Percentiles rank a stretch among this genome's conserved stretches.
phyloP scores from a whole-genome alignment of 179 eudicot species.

The Silene noctiflora region DNA sequence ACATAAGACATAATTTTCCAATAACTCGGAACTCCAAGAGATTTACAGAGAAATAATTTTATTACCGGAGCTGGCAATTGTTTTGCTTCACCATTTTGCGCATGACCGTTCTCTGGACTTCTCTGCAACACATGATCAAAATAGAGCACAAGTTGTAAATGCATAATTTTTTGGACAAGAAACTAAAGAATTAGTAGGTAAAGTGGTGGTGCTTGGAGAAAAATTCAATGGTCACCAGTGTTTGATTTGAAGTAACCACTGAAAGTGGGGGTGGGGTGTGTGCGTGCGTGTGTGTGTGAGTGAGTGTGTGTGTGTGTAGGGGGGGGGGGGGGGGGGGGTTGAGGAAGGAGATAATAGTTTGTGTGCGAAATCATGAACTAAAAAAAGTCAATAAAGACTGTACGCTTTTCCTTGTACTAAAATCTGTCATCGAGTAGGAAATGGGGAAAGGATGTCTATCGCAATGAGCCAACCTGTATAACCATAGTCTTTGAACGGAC shows the following conservation, averaged over 20 bases:
- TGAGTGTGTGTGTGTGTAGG: too few relatives aligned
- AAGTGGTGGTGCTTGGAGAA: neutral
- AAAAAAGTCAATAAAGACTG: neutral
- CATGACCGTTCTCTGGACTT: constrained; percentile 74
- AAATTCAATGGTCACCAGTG: too few relatives aligned
- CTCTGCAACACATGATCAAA: constrained; percentile 50
- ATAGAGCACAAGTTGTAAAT: constrained; percentile 3
- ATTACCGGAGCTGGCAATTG: constrained; percentile 46
- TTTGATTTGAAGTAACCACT: too few relatives aligned
- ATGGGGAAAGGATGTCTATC: neutral
- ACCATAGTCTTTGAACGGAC: constrained; percentile 68
- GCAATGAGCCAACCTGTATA: constrained; percentile 44
- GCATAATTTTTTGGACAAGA: neutral
- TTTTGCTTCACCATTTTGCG: constrained; percentile 63
- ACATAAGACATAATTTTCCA: constrained; percentile 6
- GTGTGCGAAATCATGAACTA: too few relatives aligned
- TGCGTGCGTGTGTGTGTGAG: too few relatives aligned
- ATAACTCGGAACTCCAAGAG: neutral
- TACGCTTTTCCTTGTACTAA: neutral
- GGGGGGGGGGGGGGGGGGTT: too few relatives aligned
- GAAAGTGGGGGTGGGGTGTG: too few relatives aligned
- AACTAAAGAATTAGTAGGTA: neutral
- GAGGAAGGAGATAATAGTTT: too few relatives aligned
- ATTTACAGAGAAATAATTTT: constrained; percentile 3
- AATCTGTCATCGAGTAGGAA: neutral